Evolutionary conservation across 1,139 yeast genomes (phyloP), one percentile per base, ranked within the genome.

Genomic region (Scheffersomyces titani): DNA sequence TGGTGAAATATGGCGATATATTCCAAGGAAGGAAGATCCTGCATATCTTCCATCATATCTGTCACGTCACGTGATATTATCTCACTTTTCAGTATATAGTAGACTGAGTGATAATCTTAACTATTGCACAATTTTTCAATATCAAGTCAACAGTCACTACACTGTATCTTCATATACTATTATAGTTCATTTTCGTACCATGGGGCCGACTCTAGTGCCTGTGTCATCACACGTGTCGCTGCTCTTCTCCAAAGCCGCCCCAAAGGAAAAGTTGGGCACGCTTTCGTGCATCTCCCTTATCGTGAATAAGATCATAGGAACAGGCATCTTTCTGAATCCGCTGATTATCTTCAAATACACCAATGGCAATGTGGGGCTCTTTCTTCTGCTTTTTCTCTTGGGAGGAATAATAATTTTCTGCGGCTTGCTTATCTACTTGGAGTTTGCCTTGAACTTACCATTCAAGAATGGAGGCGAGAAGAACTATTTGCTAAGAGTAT

Each of bases 301-400:
- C 49, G 78, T 80, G 57, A 81, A 81, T 65, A 81, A 80, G 61
- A 81, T 81, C 81, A 75, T 81, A 5, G 85, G 85, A 0, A 81
- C 85, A 0, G 85, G 85, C 1, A 80, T 81, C 30, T 81, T 80
- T 63, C 77, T 77, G 69, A 81, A 82, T 18, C 85, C 85, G 0
- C 74, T 83, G 1, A 74, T 81, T 50, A 80, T 81, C 20, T 78
- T 77, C 60, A 74, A 75, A 53, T 78, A 77, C 57, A 70, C 80
- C 51, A 70, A 75, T 50, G 85, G 85, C 1, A 77, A 78, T 51
- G 77, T 80, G 5, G 78, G 79, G 0, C 62, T 77, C 2, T 78
- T 76, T 51, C 65, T 81, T 18, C 52, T 63, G 3, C 63, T 81
- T n/a, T 81, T 83, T 77, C 55, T 77, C 0, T 30, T 78, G 1